Evolutionary conservation across 352 stramenopile species (phyloP), one percentile per base, ranked within the genome.

Genomic region (Labyrinthula sp.): DNA sequence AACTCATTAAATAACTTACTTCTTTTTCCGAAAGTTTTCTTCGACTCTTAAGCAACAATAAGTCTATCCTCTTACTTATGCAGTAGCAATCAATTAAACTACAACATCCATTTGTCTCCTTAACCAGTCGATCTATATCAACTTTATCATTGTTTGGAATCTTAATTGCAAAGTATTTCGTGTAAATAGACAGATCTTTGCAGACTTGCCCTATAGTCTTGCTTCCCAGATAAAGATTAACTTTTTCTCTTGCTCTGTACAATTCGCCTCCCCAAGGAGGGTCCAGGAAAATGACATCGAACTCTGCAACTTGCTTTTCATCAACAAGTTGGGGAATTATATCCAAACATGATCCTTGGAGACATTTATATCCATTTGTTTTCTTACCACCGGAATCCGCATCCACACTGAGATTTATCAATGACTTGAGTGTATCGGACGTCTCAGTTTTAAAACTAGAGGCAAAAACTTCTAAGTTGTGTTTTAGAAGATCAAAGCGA

Each of bases 261-360:
- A 41, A 22, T 29, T 57, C 48, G 8, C 48, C 48, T 2, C 48
- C 48, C 48, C 48, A 57, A 14, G 48, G 48, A 24, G 48, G 48
- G 30, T 57, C 48, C 12, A 57, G 25, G 36, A 57, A 57, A 21
- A 57, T 20, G 6, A 57, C 22, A 26, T 57, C 48, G n/a, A n/a
- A n/a, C n/a, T n/a, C n/a, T n/a, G n/a, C n/a, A n/a, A n/a, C n/a
- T n/a, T n/a, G n/a, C n/a, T n/a, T n/a, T n/a, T n/a, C n/a, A 20
- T 57, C 40, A 9, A 28, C 17, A 8, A 57, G 15, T 20, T 29
- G 14, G 15, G 43, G 38, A 20, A 31, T 47, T 7, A 56, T 23
- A n/a, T 58, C 18, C 9, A 57, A 17, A 20, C 43, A 57, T 26
- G 54, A 40, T 10, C 48, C 48, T n/a, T 31, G 28, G 28, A 10